phyloP scores from a whole-genome alignment of 192 early-diverging fungal species.

The Phlyctochytrium planicorne region DNA sequence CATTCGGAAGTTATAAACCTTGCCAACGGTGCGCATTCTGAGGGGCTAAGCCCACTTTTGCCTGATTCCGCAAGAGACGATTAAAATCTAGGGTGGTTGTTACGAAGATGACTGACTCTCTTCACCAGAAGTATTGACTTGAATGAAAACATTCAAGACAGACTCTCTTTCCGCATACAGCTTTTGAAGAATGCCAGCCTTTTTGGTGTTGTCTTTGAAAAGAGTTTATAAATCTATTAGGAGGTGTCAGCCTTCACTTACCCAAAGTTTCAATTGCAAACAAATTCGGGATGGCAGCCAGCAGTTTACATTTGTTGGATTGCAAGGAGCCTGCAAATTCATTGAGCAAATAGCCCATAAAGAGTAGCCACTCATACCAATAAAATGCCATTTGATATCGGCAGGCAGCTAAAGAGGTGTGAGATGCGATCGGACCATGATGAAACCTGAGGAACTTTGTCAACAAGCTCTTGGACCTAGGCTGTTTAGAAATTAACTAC shows the following conservation, averaged over 20 bases:
- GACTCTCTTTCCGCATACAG: conserved; percentile 53
- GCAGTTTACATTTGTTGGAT: conserved; percentile 92
- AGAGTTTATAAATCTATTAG: conserved; percentile 1
- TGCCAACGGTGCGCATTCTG: conserved; percentile 54
- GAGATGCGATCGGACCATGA: neutral
- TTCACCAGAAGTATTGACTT: conserved; percentile 95
- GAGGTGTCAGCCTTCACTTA: conserved; percentile 8
- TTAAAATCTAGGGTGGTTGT: conserved; percentile 1
- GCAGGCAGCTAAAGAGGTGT: conserved; percentile 59
- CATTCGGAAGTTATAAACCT: conserved; percentile 67
- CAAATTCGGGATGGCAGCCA: conserved; percentile 86
- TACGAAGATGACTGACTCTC: conserved; percentile 51
- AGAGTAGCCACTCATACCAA: conserved; percentile 51
- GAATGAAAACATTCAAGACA: conserved; percentile 81
- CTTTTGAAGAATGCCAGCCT: conserved; percentile 80
- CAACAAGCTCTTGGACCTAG: conserved; percentile 89
- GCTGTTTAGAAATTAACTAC: neutral
- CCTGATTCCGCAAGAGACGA: conserved; percentile 34
- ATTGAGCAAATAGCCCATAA: neutral
- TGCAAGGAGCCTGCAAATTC: conserved; percentile 63
- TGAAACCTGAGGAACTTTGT: conserved; percentile 73
- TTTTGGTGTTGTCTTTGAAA: conserved; percentile 67
- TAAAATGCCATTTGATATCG: conserved; percentile 98
- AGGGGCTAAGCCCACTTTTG: conserved; percentile 75
- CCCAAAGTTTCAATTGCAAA: conserved; percentile 90